Base-by-base conservation (phyloP, 176 grass and related monocot species). In the Oryza officinalis region DNA sequence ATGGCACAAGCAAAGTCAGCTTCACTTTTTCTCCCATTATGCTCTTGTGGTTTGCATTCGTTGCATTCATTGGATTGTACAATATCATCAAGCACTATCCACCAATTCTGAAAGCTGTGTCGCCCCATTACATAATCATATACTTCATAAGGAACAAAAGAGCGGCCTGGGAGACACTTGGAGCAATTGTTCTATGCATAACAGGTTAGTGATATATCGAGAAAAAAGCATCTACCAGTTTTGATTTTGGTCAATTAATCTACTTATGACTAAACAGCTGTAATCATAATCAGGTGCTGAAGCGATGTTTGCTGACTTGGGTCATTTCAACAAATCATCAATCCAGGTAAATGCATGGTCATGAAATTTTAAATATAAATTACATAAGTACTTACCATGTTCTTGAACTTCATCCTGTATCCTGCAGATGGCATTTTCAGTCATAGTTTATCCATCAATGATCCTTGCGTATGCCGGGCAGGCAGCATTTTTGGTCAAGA, bases 291-390 rank as follows among this genome's bases (percentile, higher is more conserved):
- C 80, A 96, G 94, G 94, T 89, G 91, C 91, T 22, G 91, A 96
- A 85, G 94, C 94, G 54, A 91, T 96, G 94, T 96, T 96, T 69
- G 94, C 94, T 83, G 94, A 96, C 63, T 76, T 96, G 75, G 94
- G 94, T 68, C 94, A 91, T 85, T 96, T 96, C 84, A 91, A 86
- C 88, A 96, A 93, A 81, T 65, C 40, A 54, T 92, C 80, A 77
- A 91, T 96, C 81, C 94, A 93, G 88, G 94, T 93, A 87, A 61
- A 38, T 2, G 37, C 37, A 78, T 76, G 27, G 8, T 32, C 40
- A 23, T 65, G 72, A 64, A 70, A 25, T 2, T 32, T 68, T 60
- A 73, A 40, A 50, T 5, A 64, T 28, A 81, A 44, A 1, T 45
- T 74, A 31, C 27, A 72, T 18, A 86, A 63, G 26, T 57, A 54